A percentile compares a stretch with the other conserved stretches of the same genome.
Conservation (phyloP, 768 basidiomycete species). For the Cubamyces sp. region DNA sequence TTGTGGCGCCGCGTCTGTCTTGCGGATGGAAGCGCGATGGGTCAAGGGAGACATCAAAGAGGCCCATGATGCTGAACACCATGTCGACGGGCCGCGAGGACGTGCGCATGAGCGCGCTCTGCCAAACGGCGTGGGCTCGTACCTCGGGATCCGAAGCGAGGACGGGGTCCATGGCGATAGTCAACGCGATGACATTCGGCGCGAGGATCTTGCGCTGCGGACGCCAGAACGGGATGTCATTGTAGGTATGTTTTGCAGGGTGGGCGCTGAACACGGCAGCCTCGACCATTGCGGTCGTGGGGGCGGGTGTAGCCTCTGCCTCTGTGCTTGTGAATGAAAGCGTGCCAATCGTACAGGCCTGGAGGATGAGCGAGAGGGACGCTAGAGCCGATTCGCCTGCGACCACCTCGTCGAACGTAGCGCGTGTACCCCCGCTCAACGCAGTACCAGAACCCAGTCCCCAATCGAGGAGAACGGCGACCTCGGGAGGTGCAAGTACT, state of each 20-base stretch:
- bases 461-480: slow-evolving; percentile 5
- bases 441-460: slow-evolving; percentile 1
- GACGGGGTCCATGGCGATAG: slow-evolving; percentile 1
- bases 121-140: slow-evolving; percentile 10
- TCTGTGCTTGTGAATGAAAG: slow-evolving; percentile 4
- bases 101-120: slow-evolving; percentile 22
- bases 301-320: background rate
- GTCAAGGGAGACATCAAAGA: slow-evolving; percentile 15
- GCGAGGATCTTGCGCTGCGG: slow-evolving; percentile 1
- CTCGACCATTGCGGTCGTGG: background rate
- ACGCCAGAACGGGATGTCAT: slow-evolving; percentile 10
- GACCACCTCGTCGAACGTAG: slow-evolving; percentile 7
- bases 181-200: slow-evolving; percentile 7
- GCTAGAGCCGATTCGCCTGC: slow-evolving; percentile 8
- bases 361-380: slow-evolving; percentile 4
- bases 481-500: slow-evolving; percentile 2
- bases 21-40: background rate
- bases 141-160: slow-evolving; percentile 5
- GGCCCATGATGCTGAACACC: slow-evolving; percentile 24
- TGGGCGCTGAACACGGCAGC: slow-evolving; percentile 4
- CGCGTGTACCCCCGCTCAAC: background rate
- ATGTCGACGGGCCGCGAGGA: slow-evolving; percentile 21
- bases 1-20: slow-evolving; percentile 14
- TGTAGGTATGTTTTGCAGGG: background rate
- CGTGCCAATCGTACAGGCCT: slow-evolving; percentile 9